Evolutionary conservation across 1,139 yeast genomes (phyloP).

Genomic region (Pichia sp.): DNA sequence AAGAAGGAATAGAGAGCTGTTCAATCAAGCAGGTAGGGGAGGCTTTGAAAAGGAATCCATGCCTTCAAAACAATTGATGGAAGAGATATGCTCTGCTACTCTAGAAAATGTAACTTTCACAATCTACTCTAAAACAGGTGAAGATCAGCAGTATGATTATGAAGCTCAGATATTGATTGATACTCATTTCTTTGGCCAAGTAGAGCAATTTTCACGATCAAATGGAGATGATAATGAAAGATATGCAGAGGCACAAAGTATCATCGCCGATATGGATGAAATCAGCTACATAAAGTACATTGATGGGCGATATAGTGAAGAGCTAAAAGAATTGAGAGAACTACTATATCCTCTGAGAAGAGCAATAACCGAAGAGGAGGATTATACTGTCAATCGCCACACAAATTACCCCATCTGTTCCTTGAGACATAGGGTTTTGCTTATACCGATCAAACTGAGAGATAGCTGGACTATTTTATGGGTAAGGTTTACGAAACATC

Average conservation of each 20-base stretch:
- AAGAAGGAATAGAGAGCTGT: conserved; percentile 1
- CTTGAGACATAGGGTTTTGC: conserved; percentile 13
- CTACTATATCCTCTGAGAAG: conserved; percentile 6
- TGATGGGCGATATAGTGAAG: neutral
- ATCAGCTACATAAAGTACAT: no score
- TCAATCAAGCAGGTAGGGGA: conserved; percentile 1
- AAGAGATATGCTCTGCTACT: conserved; percentile 3
- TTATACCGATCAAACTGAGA: conserved; percentile 17
- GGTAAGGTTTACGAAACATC: conserved; percentile 17
- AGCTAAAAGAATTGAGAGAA: conserved; percentile 4
- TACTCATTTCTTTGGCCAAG: conserved; percentile 2
- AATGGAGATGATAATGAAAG: neutral
- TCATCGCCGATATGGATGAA: neutral
- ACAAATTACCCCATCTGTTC: no score
- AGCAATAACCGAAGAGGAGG: no score
- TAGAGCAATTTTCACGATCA: conserved; percentile 1
- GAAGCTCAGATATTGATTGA: conserved; percentile 7
- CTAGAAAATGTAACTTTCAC: conserved; percentile 3
- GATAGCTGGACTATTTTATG: conserved; percentile 22
- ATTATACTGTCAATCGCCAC: no score
- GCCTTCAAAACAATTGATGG: conserved; percentile 5
- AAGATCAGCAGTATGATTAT: conserved; percentile 2
- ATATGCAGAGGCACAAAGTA: no score
- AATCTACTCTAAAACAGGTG: conserved; percentile 4
- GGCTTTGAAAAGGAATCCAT: conserved; percentile 1